These are phyloP conservation scores for Termitomyces sp. DNA, from an alignment of 768 basidiomycete species.

Conservation along the genomic window DNA sequence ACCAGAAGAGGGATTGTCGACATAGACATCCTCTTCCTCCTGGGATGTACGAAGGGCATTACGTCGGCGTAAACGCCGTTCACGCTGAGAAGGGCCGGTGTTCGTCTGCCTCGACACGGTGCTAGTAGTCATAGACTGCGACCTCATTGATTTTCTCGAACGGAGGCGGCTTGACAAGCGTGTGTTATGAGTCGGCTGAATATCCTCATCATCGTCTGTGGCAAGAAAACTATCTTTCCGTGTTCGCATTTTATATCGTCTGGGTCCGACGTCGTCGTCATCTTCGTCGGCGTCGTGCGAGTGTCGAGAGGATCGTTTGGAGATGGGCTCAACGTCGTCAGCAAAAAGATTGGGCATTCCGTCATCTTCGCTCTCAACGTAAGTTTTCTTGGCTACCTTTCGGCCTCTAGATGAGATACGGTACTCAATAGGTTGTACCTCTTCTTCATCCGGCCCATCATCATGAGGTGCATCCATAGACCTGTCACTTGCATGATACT, in stretches of 20 bases:
- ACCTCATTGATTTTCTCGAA: conserved; percentile 23
- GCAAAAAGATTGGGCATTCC: conserved; percentile 22
- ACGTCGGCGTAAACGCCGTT: conserved; percentile 23
- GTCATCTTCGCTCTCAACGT: conserved; percentile 44
- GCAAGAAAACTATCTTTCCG: conserved; percentile 28
- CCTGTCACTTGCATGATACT: conserved; percentile 44
- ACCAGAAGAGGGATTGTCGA: conserved; percentile 39
- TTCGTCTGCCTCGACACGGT: not conserved
- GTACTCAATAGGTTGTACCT: conserved; percentile 18
- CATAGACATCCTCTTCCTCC: conserved; percentile 48
- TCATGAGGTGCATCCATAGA: conserved; percentile 26
- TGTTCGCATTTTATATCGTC: conserved; percentile 14
- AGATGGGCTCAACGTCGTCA: conserved; percentile 19
- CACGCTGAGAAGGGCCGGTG: conserved; percentile 19
- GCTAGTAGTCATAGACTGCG: conserved; percentile 3
- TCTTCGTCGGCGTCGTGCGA: conserved; percentile 16
- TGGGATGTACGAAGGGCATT: conserved; percentile 20
- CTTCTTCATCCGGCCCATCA: conserved; percentile 23
- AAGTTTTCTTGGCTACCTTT: conserved; percentile 28
- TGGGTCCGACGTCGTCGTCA: conserved; percentile 19
- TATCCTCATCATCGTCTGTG: conserved; percentile 42
- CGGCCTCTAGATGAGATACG: conserved; percentile 33
- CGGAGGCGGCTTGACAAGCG: conserved; percentile 36
- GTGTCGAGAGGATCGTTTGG: conserved; percentile 10
- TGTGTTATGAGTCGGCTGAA: conserved; percentile 12